Percentiles rank a stretch among this genome's conserved stretches.
These are phyloP conservation scores for Colletotrichum sp. DNA, from an alignment of 2,329 filamentous ascomycete species.

Conservation along the genomic window DNA sequence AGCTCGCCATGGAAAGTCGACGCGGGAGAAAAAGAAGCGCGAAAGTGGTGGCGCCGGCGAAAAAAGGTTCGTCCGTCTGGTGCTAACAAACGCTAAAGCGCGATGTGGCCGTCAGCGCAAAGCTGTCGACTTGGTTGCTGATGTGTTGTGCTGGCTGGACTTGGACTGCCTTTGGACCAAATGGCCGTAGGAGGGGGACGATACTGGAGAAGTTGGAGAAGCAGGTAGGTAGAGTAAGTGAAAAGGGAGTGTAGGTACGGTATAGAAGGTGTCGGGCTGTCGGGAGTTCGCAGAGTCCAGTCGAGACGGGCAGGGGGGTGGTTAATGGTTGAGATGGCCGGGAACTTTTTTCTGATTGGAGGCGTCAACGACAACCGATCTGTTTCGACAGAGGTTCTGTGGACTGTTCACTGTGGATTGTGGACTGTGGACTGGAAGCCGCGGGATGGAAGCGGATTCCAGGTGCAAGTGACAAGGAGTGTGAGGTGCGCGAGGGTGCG, in stretches of 20 bases:
- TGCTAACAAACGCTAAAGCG: slow-evolving; percentile 15
- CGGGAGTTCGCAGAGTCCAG: slow-evolving; percentile 13
- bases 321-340: slow-evolving; percentile 13
- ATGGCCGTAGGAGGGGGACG: background rate
- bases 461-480: background rate
- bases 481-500: background rate
- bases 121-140: background rate
- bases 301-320: slow-evolving; percentile 4
- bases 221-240: background rate
- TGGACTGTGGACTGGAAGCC: background rate
- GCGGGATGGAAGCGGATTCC: background rate
- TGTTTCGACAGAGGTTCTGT: background rate
- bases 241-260: background rate
- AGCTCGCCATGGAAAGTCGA: slow-evolving; percentile 10
- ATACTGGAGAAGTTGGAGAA: background rate
- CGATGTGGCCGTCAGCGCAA: slow-evolving; percentile 19
- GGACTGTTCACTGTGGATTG: background rate
- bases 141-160: background rate
- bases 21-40: slow-evolving; percentile 1
- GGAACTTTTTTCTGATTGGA: slow-evolving; percentile 18
- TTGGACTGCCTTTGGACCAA: background rate
- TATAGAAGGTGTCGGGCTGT: background rate
- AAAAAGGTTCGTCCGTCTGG: slow-evolving; percentile 11
- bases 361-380: background rate
- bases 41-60: slow-evolving; percentile 14